Evolutionary conservation across 1,284 basidiomycete species (phyloP).

Genomic region (Cerioporus squamosus): DNA sequence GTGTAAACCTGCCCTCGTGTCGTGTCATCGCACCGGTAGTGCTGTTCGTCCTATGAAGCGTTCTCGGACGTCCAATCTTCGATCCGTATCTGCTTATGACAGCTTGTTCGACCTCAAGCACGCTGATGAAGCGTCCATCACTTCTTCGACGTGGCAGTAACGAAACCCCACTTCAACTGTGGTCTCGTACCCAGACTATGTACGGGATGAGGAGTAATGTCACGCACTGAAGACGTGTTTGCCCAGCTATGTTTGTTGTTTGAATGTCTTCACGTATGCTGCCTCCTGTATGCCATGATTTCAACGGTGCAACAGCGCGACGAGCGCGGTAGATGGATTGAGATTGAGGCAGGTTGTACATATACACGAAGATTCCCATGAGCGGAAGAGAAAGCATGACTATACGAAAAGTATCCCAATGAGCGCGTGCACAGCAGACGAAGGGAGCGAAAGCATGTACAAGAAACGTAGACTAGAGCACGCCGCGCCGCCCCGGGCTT

Average conservation of each 20-base stretch:
- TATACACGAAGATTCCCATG: conserved; percentile 1
- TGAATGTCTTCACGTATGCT: too few species aligned
- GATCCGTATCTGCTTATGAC: not conserved
- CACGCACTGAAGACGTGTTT: too few species aligned
- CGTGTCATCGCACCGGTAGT: not conserved
- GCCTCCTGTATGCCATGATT: not conserved
- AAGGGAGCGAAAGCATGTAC: conserved; percentile 10
- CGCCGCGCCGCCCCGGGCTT: not conserved
- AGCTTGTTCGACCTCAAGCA: too few species aligned
- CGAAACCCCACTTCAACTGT: too few species aligned
- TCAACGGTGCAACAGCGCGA: not conserved
- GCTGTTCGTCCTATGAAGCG: conserved; percentile 15
- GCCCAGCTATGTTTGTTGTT: too few species aligned
- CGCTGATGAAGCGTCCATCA: too few species aligned
- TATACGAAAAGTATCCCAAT: conserved; percentile 16
- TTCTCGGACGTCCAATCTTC: conserved; percentile 7
- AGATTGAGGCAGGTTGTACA: not conserved
- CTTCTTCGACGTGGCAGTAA: too few species aligned
- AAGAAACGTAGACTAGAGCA: conserved; percentile 5
- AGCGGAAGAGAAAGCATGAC: conserved; percentile 4
- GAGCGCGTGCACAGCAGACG: conserved; percentile 23
- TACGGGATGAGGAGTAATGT: too few species aligned
- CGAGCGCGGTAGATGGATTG: not conserved
- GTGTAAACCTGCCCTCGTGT: not conserved
- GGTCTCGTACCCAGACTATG: too few species aligned